phyloP scores from a whole-genome alignment of 2,329 filamentous ascomycete genomes.

The Beauveria scarabaeidicola region DNA sequence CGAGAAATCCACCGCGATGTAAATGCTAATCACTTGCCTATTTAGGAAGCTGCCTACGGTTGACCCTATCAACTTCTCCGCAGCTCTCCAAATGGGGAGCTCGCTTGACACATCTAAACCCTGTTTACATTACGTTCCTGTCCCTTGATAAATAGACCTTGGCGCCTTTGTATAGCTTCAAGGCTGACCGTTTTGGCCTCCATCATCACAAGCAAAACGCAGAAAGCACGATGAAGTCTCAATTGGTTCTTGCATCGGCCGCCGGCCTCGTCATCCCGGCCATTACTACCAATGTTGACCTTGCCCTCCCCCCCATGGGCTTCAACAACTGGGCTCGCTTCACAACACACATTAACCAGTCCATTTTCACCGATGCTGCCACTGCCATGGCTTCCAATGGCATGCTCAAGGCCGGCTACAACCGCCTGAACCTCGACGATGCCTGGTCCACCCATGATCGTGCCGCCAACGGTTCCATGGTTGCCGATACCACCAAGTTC shows the following conservation, averaged over 20 bases:
- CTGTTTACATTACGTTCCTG: not conserved
- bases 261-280: not conserved
- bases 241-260: constrained; percentile 10
- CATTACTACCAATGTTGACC: not conserved
- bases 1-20: not conserved
- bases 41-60: not conserved
- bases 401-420: constrained; percentile 26
- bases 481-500: constrained; percentile 33
- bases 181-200: not conserved
- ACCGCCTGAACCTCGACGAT: constrained; percentile 35
- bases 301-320: constrained; percentile 36
- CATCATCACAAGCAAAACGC: not conserved
- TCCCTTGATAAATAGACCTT: not conserved
- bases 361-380: constrained; percentile 38
- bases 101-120: not conserved
- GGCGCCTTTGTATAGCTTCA: not conserved
- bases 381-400: constrained; percentile 34
- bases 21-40: constrained; percentile 1
- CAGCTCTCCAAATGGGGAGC: not conserved
- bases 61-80: not conserved
- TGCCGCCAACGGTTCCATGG: constrained; percentile 27
- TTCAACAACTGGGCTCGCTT: constrained; percentile 45
- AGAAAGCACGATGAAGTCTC: constrained; percentile 8
- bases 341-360: constrained; percentile 38
- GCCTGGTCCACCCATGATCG: constrained; percentile 33